Evolutionary conservation across 805 yeast species (phyloP), one percentile per base, ranked within the genome.

Genomic region (Scheffersomyces stipitis): DNA sequence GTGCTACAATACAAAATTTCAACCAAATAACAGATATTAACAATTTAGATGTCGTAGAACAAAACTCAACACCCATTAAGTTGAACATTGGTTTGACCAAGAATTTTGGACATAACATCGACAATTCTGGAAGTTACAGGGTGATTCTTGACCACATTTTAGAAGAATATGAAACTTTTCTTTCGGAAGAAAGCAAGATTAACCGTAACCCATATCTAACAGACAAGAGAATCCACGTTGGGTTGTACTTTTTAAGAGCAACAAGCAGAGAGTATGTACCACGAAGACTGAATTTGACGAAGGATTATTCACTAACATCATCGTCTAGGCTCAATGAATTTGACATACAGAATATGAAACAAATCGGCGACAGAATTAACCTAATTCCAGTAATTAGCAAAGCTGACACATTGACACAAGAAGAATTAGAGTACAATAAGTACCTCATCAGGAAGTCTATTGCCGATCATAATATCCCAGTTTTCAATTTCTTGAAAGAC

Each of bases 301-400:
- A 27, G 3, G 17, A 12, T 20, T 16, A 9, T 9, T n/a, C n/a
- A n/a, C n/a, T n/a, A n/a, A n/a, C n/a, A n/a, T n/a, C n/a, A n/a
- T n/a, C n/a, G n/a, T n/a, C 42, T 7, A 49, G 56, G 12, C 58
- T 86, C 38, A 70, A 74, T 37, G 78, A 83, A 5, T 65, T 83
- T 36, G 96, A 90, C 59, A 72, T 86, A 42, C 80, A 75, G 45
- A 75, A 85, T 4, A 80, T 89, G 86, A 77, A 76, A 58, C 80
- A 77, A 42, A 70, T 90, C 18, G 73, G 85, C 20, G 67, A 76
- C 18, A 73, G 91, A 37, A 90, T 84, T 28, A 89, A 87, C 53
- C 71, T 90, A 44, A 78, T 89, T 43, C 96, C 96, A 1, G 78
- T 89, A 3, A 75, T 88, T 49, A 76, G 88, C 18, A 86, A 87